Base-by-base conservation (phyloP, 257 asterid genomes). In the Solanum gandarillasii region DNA sequence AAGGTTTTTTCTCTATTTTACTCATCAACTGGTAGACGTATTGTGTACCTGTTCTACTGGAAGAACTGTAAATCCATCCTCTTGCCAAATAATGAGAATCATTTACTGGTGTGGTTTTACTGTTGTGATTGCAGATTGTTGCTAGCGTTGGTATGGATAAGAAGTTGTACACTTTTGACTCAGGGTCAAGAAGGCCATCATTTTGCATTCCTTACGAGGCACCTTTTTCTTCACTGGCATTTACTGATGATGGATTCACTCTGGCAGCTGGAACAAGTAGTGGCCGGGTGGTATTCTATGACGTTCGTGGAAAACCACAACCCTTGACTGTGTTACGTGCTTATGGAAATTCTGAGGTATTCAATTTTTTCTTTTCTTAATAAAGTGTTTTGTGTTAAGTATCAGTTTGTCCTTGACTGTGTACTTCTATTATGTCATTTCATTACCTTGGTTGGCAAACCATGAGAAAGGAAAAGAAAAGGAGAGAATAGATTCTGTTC, bases 131-230 rank as follows among this genome's bases (percentile, higher is more conserved):
- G 82, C 96, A 97, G 99, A 91, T 96, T 88, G 94, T 97, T 90
- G 98, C 99, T 71, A 95, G 98, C 68, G 98, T 96, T 92, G 99
- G 99, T 89, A 91, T 96, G 92, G 99, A 97, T 91, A 97, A 95
- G 97, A 97, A 97, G 93, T 87, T 97, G 87, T 95, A 97, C 90
- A 94, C 96, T 73, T 94, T 94, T 90, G 99, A 97, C 91, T 87
- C 96, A 9, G 98, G 98, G 83, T 93, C 98, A 87, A 92, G 94
- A 94, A 95, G 95, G 90, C 98, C 95, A 43, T 89, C 99, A 83
- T 95, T 95, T 87, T 94, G 96, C 94, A 93, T 95, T 89, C 93
- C 98, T 87, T 97, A 94, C 25, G 99, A 95, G 88, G 95, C 95
- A 34, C 99, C 99, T 38, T 97, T 95, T 90, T 95, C 99, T 90